Evolutionary conservation across 1,284 basidiomycete genomes (phyloP).

Genomic region (Moesziomyces parantarcticus): DNA sequence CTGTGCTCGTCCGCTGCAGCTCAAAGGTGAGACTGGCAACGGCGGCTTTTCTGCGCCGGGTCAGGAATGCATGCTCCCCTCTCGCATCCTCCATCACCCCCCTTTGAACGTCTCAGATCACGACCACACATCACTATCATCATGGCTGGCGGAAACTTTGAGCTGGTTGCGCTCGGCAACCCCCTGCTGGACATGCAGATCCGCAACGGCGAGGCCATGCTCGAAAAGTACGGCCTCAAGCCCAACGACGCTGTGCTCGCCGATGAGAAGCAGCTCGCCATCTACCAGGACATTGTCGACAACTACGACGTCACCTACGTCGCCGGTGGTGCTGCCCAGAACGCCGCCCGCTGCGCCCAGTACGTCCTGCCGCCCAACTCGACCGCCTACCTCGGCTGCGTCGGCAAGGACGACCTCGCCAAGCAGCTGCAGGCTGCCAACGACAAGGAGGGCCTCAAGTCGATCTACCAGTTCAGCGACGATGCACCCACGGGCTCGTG

Average conservation of each 20-base stretch:
- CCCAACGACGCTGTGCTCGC: constrained; percentile 97
- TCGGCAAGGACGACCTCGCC: constrained; percentile 90
- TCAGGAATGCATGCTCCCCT: neutral
- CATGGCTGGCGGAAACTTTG: constrained; percentile 58
- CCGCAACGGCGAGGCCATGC: constrained; percentile 79
- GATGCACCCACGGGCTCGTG: constrained; percentile 94
- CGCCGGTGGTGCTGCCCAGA: constrained; percentile 96
- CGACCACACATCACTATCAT: neutral
- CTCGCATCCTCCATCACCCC: constrained; percentile 2
- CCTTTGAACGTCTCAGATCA: constrained; percentile 1
- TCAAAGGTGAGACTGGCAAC: too few relatives aligned
- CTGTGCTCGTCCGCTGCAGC: neutral
- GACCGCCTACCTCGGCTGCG: constrained; percentile 93
- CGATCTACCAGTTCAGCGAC: constrained; percentile 88
- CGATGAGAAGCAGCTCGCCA: constrained; percentile 80
- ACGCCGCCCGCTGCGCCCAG: constrained; percentile 93
- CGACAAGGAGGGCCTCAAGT: constrained; percentile 87
- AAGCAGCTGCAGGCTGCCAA: constrained; percentile 92
- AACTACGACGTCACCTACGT: constrained; percentile 87
- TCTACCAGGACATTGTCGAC: constrained; percentile 85
- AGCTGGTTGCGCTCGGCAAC: constrained; percentile 67
- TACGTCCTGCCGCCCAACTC: constrained; percentile 77
- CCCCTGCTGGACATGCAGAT: constrained; percentile 70
- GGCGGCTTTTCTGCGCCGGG: neutral
- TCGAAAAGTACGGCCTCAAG: constrained; percentile 91